Conservation (phyloP, 129 eudicot species). For the Dittrichia graveolens region DNA sequence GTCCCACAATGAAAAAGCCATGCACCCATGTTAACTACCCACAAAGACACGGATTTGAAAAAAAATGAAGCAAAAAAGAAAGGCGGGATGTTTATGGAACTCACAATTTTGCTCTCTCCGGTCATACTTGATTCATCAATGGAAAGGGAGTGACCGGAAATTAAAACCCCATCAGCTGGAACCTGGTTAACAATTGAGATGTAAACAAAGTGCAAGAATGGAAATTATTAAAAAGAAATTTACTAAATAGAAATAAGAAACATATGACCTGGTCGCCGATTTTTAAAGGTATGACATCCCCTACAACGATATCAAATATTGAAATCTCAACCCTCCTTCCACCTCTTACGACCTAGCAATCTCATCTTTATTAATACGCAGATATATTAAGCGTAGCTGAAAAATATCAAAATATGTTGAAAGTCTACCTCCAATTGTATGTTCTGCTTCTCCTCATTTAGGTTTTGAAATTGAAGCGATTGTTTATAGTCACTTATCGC, state of each 20-base stretch:
- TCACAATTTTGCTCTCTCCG: slow-evolving; percentile 94
- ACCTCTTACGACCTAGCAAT: slow-evolving; percentile 71
- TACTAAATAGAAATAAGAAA: slow-evolving; percentile 3
- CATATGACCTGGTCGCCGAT: slow-evolving; percentile 86
- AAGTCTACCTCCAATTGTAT: slow-evolving; percentile 84
- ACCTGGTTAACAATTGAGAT: slow-evolving; percentile 48
- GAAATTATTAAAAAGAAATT: slow-evolving; percentile 15
- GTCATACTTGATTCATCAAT: slow-evolving; percentile 98
- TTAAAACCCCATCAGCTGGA: slow-evolving; percentile 87
- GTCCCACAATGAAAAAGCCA: slow-evolving; percentile 10
- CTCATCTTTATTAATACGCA: slow-evolving; percentile 21
- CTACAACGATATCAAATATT: slow-evolving; percentile 91
- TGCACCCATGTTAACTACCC: slow-evolving; percentile 7
- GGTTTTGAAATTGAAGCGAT: slow-evolving; percentile 81
- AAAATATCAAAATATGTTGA: slow-evolving; percentile 2
- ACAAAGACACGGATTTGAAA: neutral
- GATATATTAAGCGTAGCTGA: neutral
- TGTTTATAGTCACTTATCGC: slow-evolving; percentile 89
- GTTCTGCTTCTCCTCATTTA: slow-evolving; percentile 93
- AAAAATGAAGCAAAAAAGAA: neutral
- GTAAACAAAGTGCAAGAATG: slow-evolving; percentile 17
- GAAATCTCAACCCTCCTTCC: slow-evolving; percentile 76
- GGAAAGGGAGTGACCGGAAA: slow-evolving; percentile 86
- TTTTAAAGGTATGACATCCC: slow-evolving; percentile 89
- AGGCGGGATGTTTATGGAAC: slow-evolving; percentile 15